Conservation (phyloP, 1,284 basidiomycete species). For the Boletus smithii region DNA sequence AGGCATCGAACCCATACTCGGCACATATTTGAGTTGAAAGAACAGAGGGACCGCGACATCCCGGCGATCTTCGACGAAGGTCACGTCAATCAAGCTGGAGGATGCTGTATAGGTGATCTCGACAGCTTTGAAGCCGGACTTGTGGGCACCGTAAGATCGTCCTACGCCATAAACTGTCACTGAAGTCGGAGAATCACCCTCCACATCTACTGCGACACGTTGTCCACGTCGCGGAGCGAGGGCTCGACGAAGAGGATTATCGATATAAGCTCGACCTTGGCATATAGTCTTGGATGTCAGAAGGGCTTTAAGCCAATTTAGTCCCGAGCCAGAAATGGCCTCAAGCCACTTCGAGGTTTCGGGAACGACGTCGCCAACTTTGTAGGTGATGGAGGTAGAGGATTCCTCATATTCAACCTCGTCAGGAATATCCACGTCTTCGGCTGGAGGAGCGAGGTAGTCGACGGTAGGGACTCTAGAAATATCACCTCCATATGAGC, state of each 20-base stretch:
- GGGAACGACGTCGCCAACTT: conserved; percentile 58
- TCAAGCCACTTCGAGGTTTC: conserved; percentile 77
- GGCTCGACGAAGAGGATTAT: conserved; percentile 87
- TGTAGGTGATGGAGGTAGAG: conserved; percentile 52
- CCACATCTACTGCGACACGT: conserved; percentile 60
- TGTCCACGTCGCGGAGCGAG: conserved; percentile 82
- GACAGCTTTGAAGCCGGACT: conserved; percentile 78
- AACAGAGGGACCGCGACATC: conserved; percentile 76
- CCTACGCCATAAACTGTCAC: conserved; percentile 73
- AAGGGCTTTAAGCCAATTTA: conserved; percentile 88
- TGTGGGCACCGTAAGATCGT: conserved; percentile 77
- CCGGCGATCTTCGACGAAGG: conserved; percentile 82
- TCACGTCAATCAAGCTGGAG: conserved; percentile 66
- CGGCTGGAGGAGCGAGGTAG: conserved; percentile 71
- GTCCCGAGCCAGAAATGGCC: conserved; percentile 73
- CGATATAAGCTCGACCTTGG: conserved; percentile 79
- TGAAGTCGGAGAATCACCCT: conserved; percentile 49
- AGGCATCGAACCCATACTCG: conserved; percentile 86
- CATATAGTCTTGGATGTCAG: conserved; percentile 81
- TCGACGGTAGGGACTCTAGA: conserved; percentile 80
- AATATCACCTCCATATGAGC: conserved; percentile 78
- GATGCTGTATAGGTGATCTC: conserved; percentile 64
- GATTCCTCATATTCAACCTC: conserved; percentile 49
- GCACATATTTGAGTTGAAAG: conserved; percentile 85
- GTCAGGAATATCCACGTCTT: conserved; percentile 37